Evolutionary conservation across 768 basidiomycete species (phyloP).

Genomic region (Infundibulicybe gibba): DNA sequence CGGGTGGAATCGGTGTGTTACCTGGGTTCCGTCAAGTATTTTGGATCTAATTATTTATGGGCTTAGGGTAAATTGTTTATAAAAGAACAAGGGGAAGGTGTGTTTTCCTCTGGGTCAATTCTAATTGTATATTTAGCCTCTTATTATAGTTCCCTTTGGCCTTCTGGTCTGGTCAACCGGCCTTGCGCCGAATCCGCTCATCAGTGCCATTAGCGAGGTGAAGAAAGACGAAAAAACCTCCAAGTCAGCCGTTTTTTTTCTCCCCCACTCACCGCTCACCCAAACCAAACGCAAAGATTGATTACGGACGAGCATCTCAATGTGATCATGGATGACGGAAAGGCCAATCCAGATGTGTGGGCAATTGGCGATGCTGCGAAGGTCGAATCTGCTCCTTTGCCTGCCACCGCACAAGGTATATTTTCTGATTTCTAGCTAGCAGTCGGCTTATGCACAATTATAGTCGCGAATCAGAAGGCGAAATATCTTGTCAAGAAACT

Average conservation of each 20-base stretch:
- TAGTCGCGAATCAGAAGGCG: constrained; percentile 80
- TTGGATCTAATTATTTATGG: background rate
- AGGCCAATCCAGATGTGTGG: constrained; percentile 65
- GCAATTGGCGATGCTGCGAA: constrained; percentile 79
- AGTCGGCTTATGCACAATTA: constrained; percentile 3
- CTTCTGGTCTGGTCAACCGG: constrained; percentile 89
- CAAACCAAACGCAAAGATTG: constrained; percentile 15
- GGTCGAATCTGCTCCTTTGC: constrained; percentile 54
- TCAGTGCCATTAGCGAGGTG: constrained; percentile 54
- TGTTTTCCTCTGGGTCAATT: constrained; percentile 1
- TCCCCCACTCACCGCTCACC: background rate
- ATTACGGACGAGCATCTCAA: constrained; percentile 58
- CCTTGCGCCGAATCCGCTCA: constrained; percentile 76
- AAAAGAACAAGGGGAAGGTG: constrained; percentile 71
- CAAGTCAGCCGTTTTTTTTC: constrained; percentile 29
- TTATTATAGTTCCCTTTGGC: constrained; percentile 64
- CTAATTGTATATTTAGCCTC: constrained; percentile 3
- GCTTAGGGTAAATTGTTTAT: constrained; percentile 62
- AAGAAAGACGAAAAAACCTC: constrained; percentile 59
- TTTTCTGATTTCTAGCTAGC: constrained; percentile 8
- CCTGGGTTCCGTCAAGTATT: background rate
- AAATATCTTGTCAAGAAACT: constrained; percentile 63
- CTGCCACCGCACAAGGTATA: constrained; percentile 81
- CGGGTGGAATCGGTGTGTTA: constrained; percentile 52
- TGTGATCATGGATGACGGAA: constrained; percentile 49